Evolutionary conservation across 768 basidiomycete genomes (phyloP), one percentile per base, ranked within the genome.

Genomic region (Neoboletus magnificus): DNA sequence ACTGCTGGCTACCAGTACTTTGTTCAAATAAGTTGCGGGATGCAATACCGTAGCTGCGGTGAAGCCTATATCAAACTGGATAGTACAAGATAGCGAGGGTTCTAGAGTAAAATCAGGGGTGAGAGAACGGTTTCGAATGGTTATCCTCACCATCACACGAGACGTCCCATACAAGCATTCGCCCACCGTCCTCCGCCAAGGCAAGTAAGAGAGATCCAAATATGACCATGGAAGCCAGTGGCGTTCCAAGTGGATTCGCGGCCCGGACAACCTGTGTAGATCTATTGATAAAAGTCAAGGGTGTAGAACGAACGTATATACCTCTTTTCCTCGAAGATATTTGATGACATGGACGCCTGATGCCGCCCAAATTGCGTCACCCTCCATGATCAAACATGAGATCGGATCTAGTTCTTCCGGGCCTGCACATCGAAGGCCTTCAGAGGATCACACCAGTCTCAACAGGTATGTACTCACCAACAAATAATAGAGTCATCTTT

Each of bases 1-100:
- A 53, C 75, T 80, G 63, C 92, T 91, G 4, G 87, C 84, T 12
- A 98, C 82, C 1, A 98, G 77, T 1, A 98, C 79, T 74, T 99
- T 99, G 77, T 99, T 98, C 48, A 99, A 71, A 72, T 98, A 98
- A 13, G 97, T 98, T 1, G 93, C 87, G 3, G 97, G 97, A 68
- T 99, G 97, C 6, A 97, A 78, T 41, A 97, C 76, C 27, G 79
- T 79, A 5, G 84, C 88, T n/a, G 95, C 95, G 2, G 86, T 87
- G 70, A 98, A 98, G 20, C 81, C 84, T 8, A 82, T 65, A 47
- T 93, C 89, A 64, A 99, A 96, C 41, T 84, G 78, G 46, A 98
- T 82, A 4, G 82, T 82, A 4, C 81, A 77, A 48, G 86, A 55
- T 20, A 63, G 53, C 43, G 52, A 60, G 22, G 49, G 68, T 27